Evolutionary conservation across 192 early-diverging fungal species (phyloP).

Genomic region (Radiomyces spectabilis): DNA sequence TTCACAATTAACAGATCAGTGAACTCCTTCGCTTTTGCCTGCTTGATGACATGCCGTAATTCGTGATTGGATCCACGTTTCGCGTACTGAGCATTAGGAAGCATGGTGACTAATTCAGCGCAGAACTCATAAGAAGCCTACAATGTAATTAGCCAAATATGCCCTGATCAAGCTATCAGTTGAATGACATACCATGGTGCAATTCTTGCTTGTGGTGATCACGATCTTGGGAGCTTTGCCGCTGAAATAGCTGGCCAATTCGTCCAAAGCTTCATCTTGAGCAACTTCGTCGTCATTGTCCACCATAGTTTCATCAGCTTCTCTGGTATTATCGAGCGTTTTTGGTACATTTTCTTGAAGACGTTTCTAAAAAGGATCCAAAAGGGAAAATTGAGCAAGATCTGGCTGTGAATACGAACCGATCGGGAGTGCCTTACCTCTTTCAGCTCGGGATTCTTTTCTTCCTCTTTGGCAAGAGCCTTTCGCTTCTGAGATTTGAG

Average conservation of each 20-base stretch:
- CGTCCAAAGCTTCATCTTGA: constrained; percentile 78
- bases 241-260: constrained; percentile 83
- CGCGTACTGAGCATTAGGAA: constrained; percentile 86
- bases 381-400: neutral
- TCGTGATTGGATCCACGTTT: constrained; percentile 83
- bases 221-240: constrained; percentile 88
- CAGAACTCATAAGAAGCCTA: constrained; percentile 76
- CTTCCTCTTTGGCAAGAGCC: constrained; percentile 71
- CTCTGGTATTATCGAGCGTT: constrained; percentile 88
- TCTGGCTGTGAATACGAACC: neutral
- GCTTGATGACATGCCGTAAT: constrained; percentile 85
- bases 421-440: constrained; percentile 31
- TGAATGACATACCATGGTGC: constrained; percentile 41
- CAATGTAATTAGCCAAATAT: too few relatives aligned
- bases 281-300: constrained; percentile 69
- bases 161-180: too few relatives aligned
- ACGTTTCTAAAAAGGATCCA: constrained; percentile 47
- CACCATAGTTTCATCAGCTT: constrained; percentile 91
- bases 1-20: constrained; percentile 94
- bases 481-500: constrained; percentile 68
- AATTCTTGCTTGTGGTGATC: constrained; percentile 77
- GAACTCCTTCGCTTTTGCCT: constrained; percentile 80
- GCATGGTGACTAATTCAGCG: constrained; percentile 81
- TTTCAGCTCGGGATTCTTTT: constrained; percentile 74
- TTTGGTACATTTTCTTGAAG: constrained; percentile 84